Percentiles rank a stretch among this genome's conserved stretches.
Evolutionary conservation across 257 asterid species (phyloP).

Genomic region (Jasminum sambac): DNA sequence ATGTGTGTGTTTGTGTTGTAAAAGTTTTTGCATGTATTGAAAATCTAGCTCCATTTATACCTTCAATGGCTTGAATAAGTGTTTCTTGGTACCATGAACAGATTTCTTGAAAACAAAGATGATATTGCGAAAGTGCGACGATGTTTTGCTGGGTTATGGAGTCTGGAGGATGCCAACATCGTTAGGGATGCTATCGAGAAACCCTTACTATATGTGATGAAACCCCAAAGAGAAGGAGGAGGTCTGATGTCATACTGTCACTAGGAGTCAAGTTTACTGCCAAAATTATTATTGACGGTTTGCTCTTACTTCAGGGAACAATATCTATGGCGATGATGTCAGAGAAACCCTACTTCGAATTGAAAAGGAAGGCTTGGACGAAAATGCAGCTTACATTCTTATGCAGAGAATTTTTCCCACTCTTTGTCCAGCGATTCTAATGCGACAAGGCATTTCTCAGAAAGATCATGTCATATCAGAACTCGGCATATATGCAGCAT

Average conservation of each 20-base stretch:
- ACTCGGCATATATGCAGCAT: slow-evolving; percentile 77
- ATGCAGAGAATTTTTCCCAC: slow-evolving; percentile 96
- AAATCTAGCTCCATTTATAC: neutral
- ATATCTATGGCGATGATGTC: slow-evolving; percentile 83
- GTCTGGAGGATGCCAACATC: slow-evolving; percentile 63
- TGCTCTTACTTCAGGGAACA: slow-evolving; percentile 59
- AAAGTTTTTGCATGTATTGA: neutral
- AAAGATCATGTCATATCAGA: slow-evolving; percentile 79
- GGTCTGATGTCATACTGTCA: slow-evolving; percentile 43
- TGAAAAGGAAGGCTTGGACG: slow-evolving; percentile 64
- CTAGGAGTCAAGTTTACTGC: neutral
- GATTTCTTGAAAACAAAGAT: slow-evolving; percentile 84
- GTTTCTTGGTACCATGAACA: slow-evolving; percentile 33
- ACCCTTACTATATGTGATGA: slow-evolving; percentile 86
- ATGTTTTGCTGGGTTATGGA: slow-evolving; percentile 98
- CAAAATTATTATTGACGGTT: neutral
- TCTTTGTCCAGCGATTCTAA: slow-evolving; percentile 62
- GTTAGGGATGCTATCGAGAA: slow-evolving; percentile 77
- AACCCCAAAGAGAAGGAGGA: slow-evolving; percentile 99
- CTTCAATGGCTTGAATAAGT: neutral
- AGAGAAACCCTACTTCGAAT: slow-evolving; percentile 59
- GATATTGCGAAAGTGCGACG: slow-evolving; percentile 77
- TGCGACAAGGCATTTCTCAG: slow-evolving; percentile 73
- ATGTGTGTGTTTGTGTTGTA: too few species aligned
- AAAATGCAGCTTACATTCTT: slow-evolving; percentile 86